Evolutionary conservation across 768 basidiomycete genomes (phyloP).

Genomic region (Amanita pallidorosea): DNA sequence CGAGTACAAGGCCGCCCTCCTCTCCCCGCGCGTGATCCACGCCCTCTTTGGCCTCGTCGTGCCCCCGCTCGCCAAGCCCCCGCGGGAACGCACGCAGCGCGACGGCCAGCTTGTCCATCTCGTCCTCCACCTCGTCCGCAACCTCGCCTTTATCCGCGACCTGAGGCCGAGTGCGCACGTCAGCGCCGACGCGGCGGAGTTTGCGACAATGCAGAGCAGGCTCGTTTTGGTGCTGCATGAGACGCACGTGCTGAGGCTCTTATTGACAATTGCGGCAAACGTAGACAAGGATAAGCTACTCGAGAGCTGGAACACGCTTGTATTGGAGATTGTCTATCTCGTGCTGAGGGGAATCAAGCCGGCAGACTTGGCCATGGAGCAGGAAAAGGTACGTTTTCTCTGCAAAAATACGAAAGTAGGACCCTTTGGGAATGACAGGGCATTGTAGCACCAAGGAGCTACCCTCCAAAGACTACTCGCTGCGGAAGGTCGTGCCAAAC

Average conservation of each 20-base stretch:
- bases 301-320: constrained; percentile 78
- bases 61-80: constrained; percentile 63
- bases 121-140: constrained; percentile 81
- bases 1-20: constrained; percentile 77
- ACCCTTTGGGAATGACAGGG: not conserved
- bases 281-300: constrained; percentile 66
- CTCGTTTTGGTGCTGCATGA: constrained; percentile 63
- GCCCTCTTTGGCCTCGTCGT: constrained; percentile 68
- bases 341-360: constrained; percentile 77
- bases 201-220: constrained; percentile 66
- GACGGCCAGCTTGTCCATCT: constrained; percentile 86
- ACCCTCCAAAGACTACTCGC: constrained; percentile 70
- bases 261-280: constrained; percentile 82
- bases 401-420: constrained; percentile 3
- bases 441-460: constrained; percentile 49
- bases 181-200: constrained; percentile 73
- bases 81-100: constrained; percentile 60
- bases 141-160: constrained; percentile 92
- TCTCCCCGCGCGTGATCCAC: constrained; percentile 57
- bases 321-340: constrained; percentile 90
- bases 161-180: constrained; percentile 57
- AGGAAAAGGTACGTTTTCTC: constrained; percentile 51
- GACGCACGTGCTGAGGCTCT: constrained; percentile 62
- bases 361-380: constrained; percentile 40
- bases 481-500: constrained; percentile 58